These are phyloP conservation scores for Thermoascus crustaceus DNA, from an alignment of 2,329 filamentous ascomycete genomes.

Conservation along the genomic window DNA sequence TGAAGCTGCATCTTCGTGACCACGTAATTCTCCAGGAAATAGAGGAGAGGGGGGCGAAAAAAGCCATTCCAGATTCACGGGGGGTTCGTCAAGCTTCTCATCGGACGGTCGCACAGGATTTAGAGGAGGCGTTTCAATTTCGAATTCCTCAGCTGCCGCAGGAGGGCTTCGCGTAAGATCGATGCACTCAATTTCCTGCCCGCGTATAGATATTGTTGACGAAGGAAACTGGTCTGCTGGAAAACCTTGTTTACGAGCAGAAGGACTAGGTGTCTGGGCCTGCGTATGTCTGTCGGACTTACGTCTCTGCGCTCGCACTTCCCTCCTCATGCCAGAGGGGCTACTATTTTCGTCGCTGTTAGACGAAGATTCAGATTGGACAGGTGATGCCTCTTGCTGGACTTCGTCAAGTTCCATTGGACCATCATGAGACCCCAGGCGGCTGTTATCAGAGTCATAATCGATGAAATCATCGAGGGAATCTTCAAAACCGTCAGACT, in stretches of 20 bases:
- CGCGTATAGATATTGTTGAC: neutral
- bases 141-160: slow-evolving; percentile 13
- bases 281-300: too few species aligned
- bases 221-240: neutral
- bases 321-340: slow-evolving; percentile 13
- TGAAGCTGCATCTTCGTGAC: neutral
- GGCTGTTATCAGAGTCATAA: slow-evolving; percentile 11
- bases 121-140: slow-evolving; percentile 28
- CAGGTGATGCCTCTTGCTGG: too few species aligned
- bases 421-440: slow-evolving; percentile 3
- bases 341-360: slow-evolving; percentile 18
- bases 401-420: neutral
- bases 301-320: slow-evolving; percentile 5
- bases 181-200: slow-evolving; percentile 15
- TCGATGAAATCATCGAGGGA: slow-evolving; percentile 25
- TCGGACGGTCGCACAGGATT: slow-evolving; percentile 12
- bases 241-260: neutral
- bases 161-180: slow-evolving; percentile 27
- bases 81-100: neutral
- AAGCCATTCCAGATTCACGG: slow-evolving; percentile 2
- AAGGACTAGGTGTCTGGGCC: too few species aligned
- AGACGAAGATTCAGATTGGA: slow-evolving; percentile 7
- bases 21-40: neutral
- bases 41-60: neutral
- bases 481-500: slow-evolving; percentile 13